Evolutionary conservation across 2,329 filamentous ascomycete species (phyloP).

Genomic region (Trichophaea hybrida): DNA sequence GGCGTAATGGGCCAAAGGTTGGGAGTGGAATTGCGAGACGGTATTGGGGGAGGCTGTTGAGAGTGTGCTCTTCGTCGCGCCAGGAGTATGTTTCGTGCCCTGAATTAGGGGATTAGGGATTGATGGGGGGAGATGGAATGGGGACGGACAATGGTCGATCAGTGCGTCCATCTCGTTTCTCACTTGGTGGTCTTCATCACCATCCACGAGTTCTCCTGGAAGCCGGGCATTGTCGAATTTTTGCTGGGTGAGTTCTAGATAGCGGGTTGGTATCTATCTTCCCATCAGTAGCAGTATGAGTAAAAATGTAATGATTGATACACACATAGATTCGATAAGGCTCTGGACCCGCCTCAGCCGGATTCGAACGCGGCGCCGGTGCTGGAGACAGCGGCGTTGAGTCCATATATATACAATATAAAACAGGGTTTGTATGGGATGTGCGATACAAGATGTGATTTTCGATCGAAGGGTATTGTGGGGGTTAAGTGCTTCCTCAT

Average conservation of each 20-base stretch:
- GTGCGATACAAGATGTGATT: too few species aligned
- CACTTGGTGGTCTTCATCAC: constrained; percentile 43
- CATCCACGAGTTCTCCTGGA: constrained; percentile 42
- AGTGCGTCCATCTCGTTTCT: constrained; percentile 49
- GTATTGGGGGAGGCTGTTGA: constrained; percentile 1
- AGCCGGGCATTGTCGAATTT: constrained; percentile 54
- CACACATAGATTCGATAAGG: not conserved
- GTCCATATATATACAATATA: not conserved
- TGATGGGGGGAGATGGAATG: not conserved
- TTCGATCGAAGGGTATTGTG: too few species aligned
- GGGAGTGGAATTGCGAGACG: not conserved
- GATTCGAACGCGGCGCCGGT: not conserved
- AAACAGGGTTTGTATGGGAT: too few species aligned
- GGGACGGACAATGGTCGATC: constrained; percentile 43
- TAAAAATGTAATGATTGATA: not conserved
- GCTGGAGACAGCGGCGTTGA: not conserved
- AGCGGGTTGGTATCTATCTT: constrained; percentile 47
- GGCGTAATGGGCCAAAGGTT: not conserved
- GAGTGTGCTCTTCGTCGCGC: not conserved
- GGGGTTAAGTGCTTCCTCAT: too few species aligned
- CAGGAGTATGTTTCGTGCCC: constrained; percentile 7
- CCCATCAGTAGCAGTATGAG: not conserved
- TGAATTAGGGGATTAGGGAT: not conserved
- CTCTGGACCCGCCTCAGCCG: not conserved
- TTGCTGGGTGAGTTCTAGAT: constrained; percentile 50